A percentile compares a stretch with the other conserved stretches of the same genome.
Conservation (phyloP, 495 filamentous ascomycete species). For the Xylaria telfairii region DNA sequence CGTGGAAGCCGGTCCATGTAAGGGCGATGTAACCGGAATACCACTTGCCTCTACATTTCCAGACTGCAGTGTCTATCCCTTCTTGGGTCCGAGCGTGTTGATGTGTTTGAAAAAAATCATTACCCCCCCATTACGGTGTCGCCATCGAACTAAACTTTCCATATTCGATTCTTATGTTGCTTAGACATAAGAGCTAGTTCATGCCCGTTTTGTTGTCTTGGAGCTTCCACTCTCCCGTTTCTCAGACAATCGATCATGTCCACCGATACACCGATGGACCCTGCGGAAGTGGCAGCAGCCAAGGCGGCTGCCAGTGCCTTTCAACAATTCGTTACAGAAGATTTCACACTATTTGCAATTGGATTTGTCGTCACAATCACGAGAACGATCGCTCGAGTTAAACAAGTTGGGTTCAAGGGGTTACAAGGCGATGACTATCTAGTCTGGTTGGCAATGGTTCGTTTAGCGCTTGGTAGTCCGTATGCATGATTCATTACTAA, state of each 20-base stretch:
- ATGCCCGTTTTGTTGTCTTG: not conserved
- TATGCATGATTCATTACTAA: not conserved
- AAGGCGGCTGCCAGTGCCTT: slow-evolving; percentile 40
- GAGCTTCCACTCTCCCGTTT: not conserved
- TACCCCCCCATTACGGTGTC: not conserved
- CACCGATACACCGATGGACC: slow-evolving; percentile 15
- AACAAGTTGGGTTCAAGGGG: slow-evolving; percentile 40
- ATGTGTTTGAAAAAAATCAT: not conserved
- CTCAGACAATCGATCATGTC: not conserved
- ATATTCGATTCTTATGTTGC: not conserved
- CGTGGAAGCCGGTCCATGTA: not conserved
- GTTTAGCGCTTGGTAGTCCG: slow-evolving; percentile 28
- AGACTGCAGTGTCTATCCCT: not conserved
- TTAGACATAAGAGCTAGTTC: not conserved
- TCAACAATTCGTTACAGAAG: slow-evolving; percentile 47
- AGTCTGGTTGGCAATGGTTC: slow-evolving; percentile 47
- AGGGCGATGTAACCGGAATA: not conserved
- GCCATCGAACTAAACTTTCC: not conserved
- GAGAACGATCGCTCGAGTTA: slow-evolving; percentile 46
- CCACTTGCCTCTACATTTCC: not conserved
- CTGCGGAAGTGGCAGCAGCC: slow-evolving; percentile 40
- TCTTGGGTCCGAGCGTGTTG: not conserved
- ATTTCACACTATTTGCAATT: slow-evolving; percentile 54
- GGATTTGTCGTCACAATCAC: slow-evolving; percentile 43
- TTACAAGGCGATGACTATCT: slow-evolving; percentile 49